Evolutionary conservation across 352 stramenopile genomes (phyloP), one percentile per base, ranked within the genome.

Genomic region (Hyaloperonospora arabidopsidis): DNA sequence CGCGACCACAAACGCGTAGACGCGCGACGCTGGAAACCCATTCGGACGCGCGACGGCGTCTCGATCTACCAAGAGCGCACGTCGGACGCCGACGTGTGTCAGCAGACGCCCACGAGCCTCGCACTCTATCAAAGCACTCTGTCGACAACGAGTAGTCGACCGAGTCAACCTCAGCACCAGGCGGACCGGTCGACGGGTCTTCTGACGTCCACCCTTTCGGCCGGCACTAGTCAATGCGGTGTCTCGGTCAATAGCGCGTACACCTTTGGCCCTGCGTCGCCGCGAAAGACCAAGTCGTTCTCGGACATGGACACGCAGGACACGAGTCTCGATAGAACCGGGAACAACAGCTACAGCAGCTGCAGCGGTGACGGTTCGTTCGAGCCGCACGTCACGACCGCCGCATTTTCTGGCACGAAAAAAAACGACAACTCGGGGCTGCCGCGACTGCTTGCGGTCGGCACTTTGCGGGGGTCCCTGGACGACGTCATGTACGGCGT

Each of bases 401-500:
- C n/a, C 0, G 54, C 64, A 0, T 68, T 47, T 18, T 50, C 54
- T 23, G 58, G 38, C 15, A 50, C 25, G 13, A 52, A 66, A 8
- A 44, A 54, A 2, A 52, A 72, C 25, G 61, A 67, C 12, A 66
- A n/a, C 11, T 57, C 52, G 0, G 49, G 63, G 1, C 47, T 80
- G 25, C 73, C 70, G 5, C 59, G 63, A 19, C 46, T 80, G 36
- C 66, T 80, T 12, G 72, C 68, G 0, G 65, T 83, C 8, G 72
- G 72, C 15, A 67, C 51, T 14, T 39, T 83, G 34, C 59, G 57
- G 1, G 72, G 72, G 15, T 68, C 67, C 2, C 54, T 83, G 6
- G 72, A 83, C 45, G 72, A 83, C 49, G 70, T 83, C 57, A 83
- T 83, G 72, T 83, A 83, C 54, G 72, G 72, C 43, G 51, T 83